These are phyloP conservation scores for Prototheca cutis DNA, from an alignment of 163 green algal genomes.

Conservation along the genomic window DNA sequence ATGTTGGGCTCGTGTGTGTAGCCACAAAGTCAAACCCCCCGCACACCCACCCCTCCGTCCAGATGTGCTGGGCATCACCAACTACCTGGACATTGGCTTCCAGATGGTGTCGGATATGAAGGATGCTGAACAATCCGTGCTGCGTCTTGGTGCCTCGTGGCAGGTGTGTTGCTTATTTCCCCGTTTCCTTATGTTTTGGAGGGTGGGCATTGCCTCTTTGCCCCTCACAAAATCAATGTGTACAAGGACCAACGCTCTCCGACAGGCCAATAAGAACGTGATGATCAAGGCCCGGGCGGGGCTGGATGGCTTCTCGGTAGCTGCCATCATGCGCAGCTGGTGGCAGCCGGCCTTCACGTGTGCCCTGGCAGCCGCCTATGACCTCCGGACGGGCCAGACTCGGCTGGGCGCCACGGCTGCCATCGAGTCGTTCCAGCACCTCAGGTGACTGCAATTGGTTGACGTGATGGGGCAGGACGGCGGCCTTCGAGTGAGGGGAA, in stretches of 20 bases:
- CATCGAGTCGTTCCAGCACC: slow-evolving; percentile 35
- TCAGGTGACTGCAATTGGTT: slow-evolving; percentile 14
- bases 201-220: not conserved
- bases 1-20: too few species aligned
- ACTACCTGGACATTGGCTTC: slow-evolving; percentile 68
- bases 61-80: slow-evolving; percentile 73
- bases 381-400: slow-evolving; percentile 6
- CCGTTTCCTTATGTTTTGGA: not conserved
- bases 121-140: not conserved
- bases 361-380: slow-evolving; percentile 10
- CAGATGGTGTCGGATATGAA: slow-evolving; percentile 23
- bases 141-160: slow-evolving; percentile 16
- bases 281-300: slow-evolving; percentile 42
- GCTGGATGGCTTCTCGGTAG: slow-evolving; percentile 13
- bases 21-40: not conserved
- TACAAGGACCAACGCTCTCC: slow-evolving; percentile 1
- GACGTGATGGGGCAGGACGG: not conserved
- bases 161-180: slow-evolving; percentile 18
- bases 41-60: not conserved
- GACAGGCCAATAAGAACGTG: slow-evolving; percentile 50
- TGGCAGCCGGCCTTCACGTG: slow-evolving; percentile 39
- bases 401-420: slow-evolving; percentile 23
- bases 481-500: too few species aligned
- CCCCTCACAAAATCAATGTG: not conserved
- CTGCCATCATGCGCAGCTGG: slow-evolving; percentile 41